Conservation (phyloP, 2,329 filamentous ascomycete genomes). For the Fusarium avenaceum region DNA sequence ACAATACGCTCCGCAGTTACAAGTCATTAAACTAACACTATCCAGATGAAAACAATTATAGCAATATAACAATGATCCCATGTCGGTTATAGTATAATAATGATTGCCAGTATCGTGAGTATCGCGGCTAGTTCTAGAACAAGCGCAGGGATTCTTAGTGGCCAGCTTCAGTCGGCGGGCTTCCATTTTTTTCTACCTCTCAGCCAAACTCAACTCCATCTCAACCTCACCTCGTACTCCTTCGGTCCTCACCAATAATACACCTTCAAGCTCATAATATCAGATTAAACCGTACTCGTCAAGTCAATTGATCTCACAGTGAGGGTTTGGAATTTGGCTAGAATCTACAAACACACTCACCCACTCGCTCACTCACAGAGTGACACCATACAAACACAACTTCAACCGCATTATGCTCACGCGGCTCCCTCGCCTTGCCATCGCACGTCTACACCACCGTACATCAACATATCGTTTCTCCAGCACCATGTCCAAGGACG, state of each 20-base stretch:
- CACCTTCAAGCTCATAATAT: background rate
- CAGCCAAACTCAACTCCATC: background rate
- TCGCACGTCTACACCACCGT: conserved; percentile 18
- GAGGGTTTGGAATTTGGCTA: background rate
- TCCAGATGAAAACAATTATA: background rate
- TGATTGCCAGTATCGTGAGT: background rate
- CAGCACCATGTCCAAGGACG: conserved; percentile 17
- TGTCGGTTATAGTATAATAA: background rate
- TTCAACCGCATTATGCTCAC: conserved; percentile 31
- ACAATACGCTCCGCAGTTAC: too few species aligned
- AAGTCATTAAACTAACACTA: too few species aligned
- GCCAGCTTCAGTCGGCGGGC: conserved; percentile 9
- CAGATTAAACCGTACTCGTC: background rate
- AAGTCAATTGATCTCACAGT: background rate
- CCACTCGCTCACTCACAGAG: conserved; percentile 2
- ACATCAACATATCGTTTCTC: conserved; percentile 20
- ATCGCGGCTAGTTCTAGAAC: conserved; percentile 22
- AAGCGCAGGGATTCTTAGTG: conserved; percentile 33
- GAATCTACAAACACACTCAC: background rate
- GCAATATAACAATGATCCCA: background rate
- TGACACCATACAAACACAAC: conserved; percentile 15
- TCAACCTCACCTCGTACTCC: background rate
- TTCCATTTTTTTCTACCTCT: conserved; percentile 37
- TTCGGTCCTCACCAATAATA: conserved; percentile 1
- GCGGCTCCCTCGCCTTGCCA: conserved; percentile 29